Base-by-base conservation (phyloP, 2,329 filamentous ascomycete species). In the Phoma sp. region DNA sequence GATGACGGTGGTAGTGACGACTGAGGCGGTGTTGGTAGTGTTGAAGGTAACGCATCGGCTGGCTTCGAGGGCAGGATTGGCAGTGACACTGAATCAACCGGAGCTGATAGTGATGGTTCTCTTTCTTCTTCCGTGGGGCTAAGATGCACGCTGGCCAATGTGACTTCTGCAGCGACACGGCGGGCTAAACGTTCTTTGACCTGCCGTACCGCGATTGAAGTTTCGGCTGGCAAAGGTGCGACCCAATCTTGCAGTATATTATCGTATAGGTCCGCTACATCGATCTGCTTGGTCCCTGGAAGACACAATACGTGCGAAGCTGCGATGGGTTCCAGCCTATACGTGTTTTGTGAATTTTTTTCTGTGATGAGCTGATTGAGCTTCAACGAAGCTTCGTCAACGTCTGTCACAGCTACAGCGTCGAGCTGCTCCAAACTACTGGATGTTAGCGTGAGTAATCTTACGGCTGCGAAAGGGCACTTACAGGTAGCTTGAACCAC, bases 141-240 rank as follows among this genome's bases (percentile, higher is more conserved):
- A 24, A 70, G 25, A n/a, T 63, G 61, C 13, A 36, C 55, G 41
- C 71, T 74, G 30, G 76, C 70, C 4, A 80, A 59, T 2, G 70
- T 58, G 2, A 79, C 41, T 38, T 78, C 72, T 4, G 71, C 67
- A 11, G 77, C 74, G 13, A 75, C 47, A 3, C 63, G 66, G 30
- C 71, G 65, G n/a, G 68, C 68, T 13, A 73, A 57, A 14, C 62
- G 60, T 58, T 75, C 72, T 37, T 69, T 69, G 4, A 36, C 57
- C 52, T 70, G 64, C 6, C 73, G 68, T 30, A 70, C 50, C 27
- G 59, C 59, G 22, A 57, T 48, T 4, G 72, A 58, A 1, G 70
- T 59, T 4, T 62, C 47, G 7, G 39, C 9, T 5, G 72, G 67
- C 29, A 76, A 47, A 8, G 69, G 58, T 14, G 65, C 67, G 13